Evolutionary conservation across 306 rosid species (phyloP), one percentile per base, ranked within the genome.

Genomic region (Glycine latifolia): DNA sequence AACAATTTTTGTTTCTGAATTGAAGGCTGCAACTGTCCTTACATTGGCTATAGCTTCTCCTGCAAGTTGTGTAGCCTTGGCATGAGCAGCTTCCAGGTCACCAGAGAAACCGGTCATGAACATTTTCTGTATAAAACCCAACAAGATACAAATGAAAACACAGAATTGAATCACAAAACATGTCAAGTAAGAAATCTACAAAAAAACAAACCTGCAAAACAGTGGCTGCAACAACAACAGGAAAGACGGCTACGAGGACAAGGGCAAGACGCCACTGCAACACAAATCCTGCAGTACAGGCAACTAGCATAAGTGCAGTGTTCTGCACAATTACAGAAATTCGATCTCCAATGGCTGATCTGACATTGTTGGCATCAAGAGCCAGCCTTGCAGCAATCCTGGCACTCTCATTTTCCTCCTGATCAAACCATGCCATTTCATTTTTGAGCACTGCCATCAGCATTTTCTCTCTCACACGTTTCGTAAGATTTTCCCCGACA

Each of bases 391-490:
- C 93, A 33, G 99, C 90, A 73, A 95, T 88, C 84, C 97, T 87
- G 44, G 91, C 94, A 82, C 99, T 95, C 88, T 95, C 99, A 80
- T 95, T 95, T 87, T 95, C 99, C 91, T 93, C 99, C 89, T 90
- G 97, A 76, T 95, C 99, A 80, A 95, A 95, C 99, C 99, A 95
- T 13, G 98, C 99, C 98, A 93, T 93, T 87, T 95, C 99, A 49
- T 95, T 95, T 83, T 91, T 93, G 16, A 95, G 90, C 75, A 95
- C 94, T 0, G 99, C 97, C 0, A 88, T 53, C 86, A 93, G 88
- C 99, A 95, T 93, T 85, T 93, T 93, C 90, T 95, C 99, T 91
- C 99, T 90, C 54, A 95, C 99, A 6, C 99, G 90, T 85, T 91
- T 95, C 0, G 99, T 95, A 76, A 95, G 98, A 82, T 95, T 95